A percentile compares a stretch with the other conserved stretches of the same genome.
phyloP scores from a whole-genome alignment of 1,284 basidiomycete genomes.

The Chalciporus sp. region DNA sequence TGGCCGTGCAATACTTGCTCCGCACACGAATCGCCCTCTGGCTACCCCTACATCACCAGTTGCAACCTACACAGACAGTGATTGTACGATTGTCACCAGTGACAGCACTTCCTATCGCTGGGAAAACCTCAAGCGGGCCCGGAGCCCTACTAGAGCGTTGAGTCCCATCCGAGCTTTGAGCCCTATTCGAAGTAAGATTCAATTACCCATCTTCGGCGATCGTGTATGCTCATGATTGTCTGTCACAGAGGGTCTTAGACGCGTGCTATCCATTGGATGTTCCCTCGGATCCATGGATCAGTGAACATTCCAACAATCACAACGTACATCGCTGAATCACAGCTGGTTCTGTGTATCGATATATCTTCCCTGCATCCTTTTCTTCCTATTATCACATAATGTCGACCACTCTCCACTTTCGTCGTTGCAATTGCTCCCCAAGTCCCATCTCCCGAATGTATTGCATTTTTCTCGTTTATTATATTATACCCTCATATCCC shows the following conservation, averaged over 20 bases:
- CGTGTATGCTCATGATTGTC: slow-evolving; percentile 12
- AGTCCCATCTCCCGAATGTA: not conserved
- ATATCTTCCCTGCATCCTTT: not conserved
- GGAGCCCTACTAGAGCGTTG: slow-evolving; percentile 32
- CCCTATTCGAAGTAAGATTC: slow-evolving; percentile 32
- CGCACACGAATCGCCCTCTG: slow-evolving; percentile 5
- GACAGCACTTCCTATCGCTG: not conserved
- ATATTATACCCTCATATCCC: not conserved
- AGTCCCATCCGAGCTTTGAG: slow-evolving; percentile 34
- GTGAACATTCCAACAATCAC: slow-evolving; percentile 7
- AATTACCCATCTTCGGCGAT: not conserved
- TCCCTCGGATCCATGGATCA: slow-evolving; percentile 8
- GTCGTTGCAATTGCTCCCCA: not conserved
- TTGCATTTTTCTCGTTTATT: not conserved
- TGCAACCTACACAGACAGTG: not conserved
- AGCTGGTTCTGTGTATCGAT: slow-evolving; percentile 7
- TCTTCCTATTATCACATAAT: not conserved
- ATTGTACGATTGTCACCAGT: not conserved
- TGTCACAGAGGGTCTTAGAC: slow-evolving; percentile 30
- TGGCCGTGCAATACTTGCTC: slow-evolving; percentile 1
- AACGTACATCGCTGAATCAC: not conserved
- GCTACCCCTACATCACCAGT: not conserved
- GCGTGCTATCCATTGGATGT: slow-evolving; percentile 28
- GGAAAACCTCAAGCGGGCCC: slow-evolving; percentile 11
- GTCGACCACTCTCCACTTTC: not conserved